A percentile compares a stretch with the other conserved stretches of the same genome.
Evolutionary conservation across 768 basidiomycete genomes (phyloP).

Genomic region (Tylopilus sp.): DNA sequence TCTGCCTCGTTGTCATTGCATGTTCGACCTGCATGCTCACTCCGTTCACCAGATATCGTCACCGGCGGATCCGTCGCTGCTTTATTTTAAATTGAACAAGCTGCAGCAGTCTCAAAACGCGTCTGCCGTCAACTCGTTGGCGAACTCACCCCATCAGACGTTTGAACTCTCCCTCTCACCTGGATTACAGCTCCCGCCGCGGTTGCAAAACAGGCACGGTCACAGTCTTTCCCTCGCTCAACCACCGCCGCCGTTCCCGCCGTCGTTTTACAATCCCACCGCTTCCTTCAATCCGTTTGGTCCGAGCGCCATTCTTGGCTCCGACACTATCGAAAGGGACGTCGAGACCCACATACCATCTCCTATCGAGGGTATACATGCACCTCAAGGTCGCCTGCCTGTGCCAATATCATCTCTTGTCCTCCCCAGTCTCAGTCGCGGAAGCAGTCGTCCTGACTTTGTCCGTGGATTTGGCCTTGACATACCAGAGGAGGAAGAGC

Average conservation of each 20-base stretch:
- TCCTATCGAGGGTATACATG: conserved; percentile 38
- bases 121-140: conserved; percentile 49
- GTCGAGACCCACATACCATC: conserved; percentile 22
- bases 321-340: conserved; percentile 41
- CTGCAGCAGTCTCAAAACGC: conserved; percentile 66
- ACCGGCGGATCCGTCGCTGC: conserved; percentile 81
- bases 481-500: conserved; percentile 71
- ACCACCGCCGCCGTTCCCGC: conserved; percentile 38
- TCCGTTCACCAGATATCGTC: conserved; percentile 66
- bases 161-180: conserved; percentile 55
- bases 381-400: conserved; percentile 55
- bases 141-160: conserved; percentile 63
- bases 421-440: conserved; percentile 40
- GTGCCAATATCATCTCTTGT: conserved; percentile 43
- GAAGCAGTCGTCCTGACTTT: conserved; percentile 67
- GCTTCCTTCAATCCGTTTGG: conserved; percentile 65
- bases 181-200: conserved; percentile 32
- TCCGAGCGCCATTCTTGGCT: conserved; percentile 49
- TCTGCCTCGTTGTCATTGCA: conserved; percentile 31
- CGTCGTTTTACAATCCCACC: conserved; percentile 34
- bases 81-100: conserved; percentile 82
- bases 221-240: conserved; percentile 74
- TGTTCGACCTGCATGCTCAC: conserved; percentile 11
- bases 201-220: conserved; percentile 57
- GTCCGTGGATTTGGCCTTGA: conserved; percentile 77